Conservation (phyloP, 306 rosid species). For the Vachellia pachyceras region DNA sequence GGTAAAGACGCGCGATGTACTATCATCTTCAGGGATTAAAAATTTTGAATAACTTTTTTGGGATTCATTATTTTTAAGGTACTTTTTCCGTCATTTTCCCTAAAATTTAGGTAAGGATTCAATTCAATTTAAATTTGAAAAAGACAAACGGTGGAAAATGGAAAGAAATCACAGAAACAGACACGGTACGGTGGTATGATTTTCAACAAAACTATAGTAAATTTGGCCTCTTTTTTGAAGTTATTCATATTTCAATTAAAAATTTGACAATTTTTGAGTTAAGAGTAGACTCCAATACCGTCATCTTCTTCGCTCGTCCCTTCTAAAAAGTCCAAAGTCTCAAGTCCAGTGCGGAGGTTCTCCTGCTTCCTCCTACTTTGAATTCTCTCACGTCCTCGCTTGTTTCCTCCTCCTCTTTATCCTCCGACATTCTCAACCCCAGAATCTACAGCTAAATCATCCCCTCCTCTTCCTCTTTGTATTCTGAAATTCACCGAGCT, state of each 20-base stretch:
- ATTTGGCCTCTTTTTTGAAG: not conserved
- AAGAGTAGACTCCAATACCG: slow-evolving; percentile 30
- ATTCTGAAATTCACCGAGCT: no score
- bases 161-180: not conserved
- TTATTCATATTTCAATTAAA: not conserved
- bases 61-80: no score
- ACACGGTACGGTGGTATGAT: not conserved
- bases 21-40: no score
- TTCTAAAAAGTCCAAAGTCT: slow-evolving; percentile 50
- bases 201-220: not conserved
- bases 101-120: no score
- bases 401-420: not conserved
- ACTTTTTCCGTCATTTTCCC: no score
- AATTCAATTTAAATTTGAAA: not conserved
- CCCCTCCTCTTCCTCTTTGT: not conserved
- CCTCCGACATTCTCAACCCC: not conserved
- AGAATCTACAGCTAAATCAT: no score
- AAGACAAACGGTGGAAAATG: not conserved
- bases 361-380: slow-evolving; percentile 29
- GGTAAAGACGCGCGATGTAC: no score
- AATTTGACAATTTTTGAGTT: not conserved
- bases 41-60: no score
- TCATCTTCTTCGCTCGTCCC: slow-evolving; percentile 31
- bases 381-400: slow-evolving; percentile 31
- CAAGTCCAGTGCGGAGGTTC: slow-evolving; percentile 33